Base-by-base conservation (phyloP, 495 filamentous ascomycete genomes). In the Letharia columbiana region DNA sequence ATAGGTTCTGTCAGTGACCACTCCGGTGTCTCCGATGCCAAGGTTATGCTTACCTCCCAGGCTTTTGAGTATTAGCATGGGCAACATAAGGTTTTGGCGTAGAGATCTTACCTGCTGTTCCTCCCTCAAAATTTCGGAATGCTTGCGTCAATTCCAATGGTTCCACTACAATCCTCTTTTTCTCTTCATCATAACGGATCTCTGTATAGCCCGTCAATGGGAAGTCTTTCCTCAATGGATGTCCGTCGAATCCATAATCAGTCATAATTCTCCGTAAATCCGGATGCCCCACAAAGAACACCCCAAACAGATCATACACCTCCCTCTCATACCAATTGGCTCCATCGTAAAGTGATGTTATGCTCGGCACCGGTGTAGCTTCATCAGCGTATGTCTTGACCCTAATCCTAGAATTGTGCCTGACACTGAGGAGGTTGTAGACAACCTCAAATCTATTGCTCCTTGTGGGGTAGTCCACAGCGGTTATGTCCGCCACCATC, bases 351-450 rank as follows among this genome's bases (percentile, higher is more conserved):
- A 99, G 81, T 66, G 79, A 76, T 54, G 86, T 90, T 68, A 96
- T 85, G 77, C 89, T 92, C 59, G 95, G 94, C 3, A 99, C 91
- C 8, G 93, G 92, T n/a, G 87, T 87, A 17, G 90, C 90, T 82
- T 99, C 95, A 75, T 98, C 92, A 70, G 92, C 92, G 75, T 99
- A 99, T 60, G 95, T 98, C 87, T 99, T 99, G 71, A 99, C 91
- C 58, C 95, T 87, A 75, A 99, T 95, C 56, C 95, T 89, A 23
- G 91, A 89, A 77, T 99, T 99, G 81, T 96, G 91, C 67, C 94
- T 89, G 63, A 98, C 87, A 70, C 91, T 96, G 67, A 99, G 87
- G 65, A 98, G 70, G 80, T 99, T 97, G 84, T 99, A 99, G 64
- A 99, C 92, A 64, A 99, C 83, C 81, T 99, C 95, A 77, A 99